phyloP scores from a whole-genome alignment of 768 basidiomycete genomes.

The Exidia glandulosa region DNA sequence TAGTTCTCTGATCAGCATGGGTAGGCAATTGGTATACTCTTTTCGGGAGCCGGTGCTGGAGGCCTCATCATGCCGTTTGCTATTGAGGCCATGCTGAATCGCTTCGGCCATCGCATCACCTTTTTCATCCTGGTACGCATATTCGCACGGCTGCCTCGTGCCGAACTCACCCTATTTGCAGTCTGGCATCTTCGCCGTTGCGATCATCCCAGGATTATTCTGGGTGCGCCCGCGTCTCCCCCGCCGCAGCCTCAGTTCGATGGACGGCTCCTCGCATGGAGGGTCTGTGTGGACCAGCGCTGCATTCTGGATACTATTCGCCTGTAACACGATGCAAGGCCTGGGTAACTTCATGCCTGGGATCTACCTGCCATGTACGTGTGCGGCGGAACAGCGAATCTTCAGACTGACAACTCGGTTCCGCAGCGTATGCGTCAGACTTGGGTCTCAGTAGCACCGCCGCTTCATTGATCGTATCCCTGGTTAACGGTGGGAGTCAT shows the following conservation, averaged over 20 bases:
- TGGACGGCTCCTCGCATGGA: not conserved
- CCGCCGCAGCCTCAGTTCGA: not conserved
- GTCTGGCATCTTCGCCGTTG: not conserved
- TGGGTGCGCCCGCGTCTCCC: not conserved
- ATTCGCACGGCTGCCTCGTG: not conserved
- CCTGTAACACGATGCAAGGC: not conserved
- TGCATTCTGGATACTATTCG: not conserved
- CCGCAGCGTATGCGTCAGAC: not conserved
- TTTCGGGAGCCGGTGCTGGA: not conserved
- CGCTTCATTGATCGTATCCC: not conserved
- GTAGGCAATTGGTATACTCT: not conserved
- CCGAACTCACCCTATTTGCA: not conserved
- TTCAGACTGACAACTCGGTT: not conserved
- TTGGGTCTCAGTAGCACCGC: not conserved
- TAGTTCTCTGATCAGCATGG: not conserved
- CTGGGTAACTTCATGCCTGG: not conserved
- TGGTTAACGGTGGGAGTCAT: not conserved
- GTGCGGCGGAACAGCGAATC: not conserved
- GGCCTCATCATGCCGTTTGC: not conserved
- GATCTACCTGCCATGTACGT: not conserved
- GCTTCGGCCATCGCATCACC: not conserved
- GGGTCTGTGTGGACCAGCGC: not conserved
- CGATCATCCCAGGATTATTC: not conserved
- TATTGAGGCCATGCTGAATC: not conserved
- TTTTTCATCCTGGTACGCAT: not conserved